Evolutionary conservation across 2,329 filamentous ascomycete genomes (phyloP).

Genomic region (Onygenales sp.): DNA sequence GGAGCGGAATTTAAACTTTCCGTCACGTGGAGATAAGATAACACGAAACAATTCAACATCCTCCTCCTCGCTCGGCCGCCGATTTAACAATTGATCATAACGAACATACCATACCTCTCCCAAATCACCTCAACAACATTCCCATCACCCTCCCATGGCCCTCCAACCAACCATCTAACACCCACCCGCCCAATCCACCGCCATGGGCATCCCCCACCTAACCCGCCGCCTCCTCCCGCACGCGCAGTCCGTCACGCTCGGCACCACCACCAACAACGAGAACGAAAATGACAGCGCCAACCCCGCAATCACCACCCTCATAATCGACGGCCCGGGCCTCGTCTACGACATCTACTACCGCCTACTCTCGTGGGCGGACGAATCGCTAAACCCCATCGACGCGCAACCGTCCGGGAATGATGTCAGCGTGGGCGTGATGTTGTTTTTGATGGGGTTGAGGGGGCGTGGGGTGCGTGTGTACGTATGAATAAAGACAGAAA

Average conservation of each 20-base stretch:
- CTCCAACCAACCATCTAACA: not conserved
- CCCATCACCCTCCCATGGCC: not conserved
- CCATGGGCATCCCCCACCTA: constrained; percentile 55
- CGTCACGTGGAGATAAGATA: constrained; percentile 4
- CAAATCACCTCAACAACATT: not conserved
- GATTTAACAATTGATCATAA: not conserved
- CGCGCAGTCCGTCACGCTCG: constrained; percentile 35
- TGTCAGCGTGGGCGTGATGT: constrained; percentile 49
- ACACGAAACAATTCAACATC: not conserved
- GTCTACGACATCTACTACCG: constrained; percentile 62
- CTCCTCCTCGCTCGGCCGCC: not conserved
- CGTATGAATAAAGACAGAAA: constrained; percentile 3
- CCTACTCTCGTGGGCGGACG: constrained; percentile 35
- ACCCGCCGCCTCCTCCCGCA: constrained; percentile 45
- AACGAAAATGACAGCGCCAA: not conserved
- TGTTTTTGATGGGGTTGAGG: constrained; percentile 55
- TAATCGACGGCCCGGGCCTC: constrained; percentile 70
- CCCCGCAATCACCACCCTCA: constrained; percentile 23
- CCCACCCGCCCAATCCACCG: not conserved
- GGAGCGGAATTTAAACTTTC: not conserved
- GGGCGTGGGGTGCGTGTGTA: constrained; percentile 54
- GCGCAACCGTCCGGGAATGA: constrained; percentile 53
- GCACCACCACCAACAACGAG: not conserved
- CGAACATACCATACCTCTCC: not conserved
- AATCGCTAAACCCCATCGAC: constrained; percentile 39